Evolutionary conservation across 2,329 filamentous ascomycete genomes (phyloP), one percentile per base, ranked within the genome.

Genomic region (Sordariomycetes sp.): DNA sequence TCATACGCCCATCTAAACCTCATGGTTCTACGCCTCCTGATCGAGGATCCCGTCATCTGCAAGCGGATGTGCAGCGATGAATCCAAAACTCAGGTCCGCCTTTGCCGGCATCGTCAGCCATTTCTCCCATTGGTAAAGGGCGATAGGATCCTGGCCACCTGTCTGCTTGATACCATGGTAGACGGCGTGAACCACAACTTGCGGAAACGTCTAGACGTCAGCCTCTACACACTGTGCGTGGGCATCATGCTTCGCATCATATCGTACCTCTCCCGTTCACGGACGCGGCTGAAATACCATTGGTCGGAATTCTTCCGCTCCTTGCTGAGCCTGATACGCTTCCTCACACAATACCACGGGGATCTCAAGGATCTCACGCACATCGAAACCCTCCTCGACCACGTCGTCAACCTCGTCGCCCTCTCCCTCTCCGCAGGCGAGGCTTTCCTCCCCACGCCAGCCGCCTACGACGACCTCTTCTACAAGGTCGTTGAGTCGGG

Each of bases 401-500:
- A 80, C 21, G 72, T 94, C 2, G 80, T 92, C 33, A 87, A 92
- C 49, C 65, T 95, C 6, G 68, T 95, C 25, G 86, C 86, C 2
- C 72, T 95, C 25, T 84, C 86, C 3, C 68, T 98, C 7, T 92
- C 85, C 2, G 76, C 79, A 3, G 92, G 92, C 6, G 92, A 96
- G 54, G 79, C 83, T 3, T 96, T 98, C 58, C 70, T 98, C 7
- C 92, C 90, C 0, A 85, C 84, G 20, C 80, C 87, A 1, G 75
- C 83, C 14, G 80, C 86, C 2, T 96, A 96, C 57, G 92, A 98
- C 48, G 92, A 98, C 50, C 69, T 98, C 1, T 96, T 98, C 62
- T 98, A 98, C 73, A 98, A 98, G 61, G 74, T 96, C 3, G 87
- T 96, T 18, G 92, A 98, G 58, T 84, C 82, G 3, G 86, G 88